Conservation (phyloP, 2,329 filamentous ascomycete genomes). For the Apiospora phragmitis region DNA sequence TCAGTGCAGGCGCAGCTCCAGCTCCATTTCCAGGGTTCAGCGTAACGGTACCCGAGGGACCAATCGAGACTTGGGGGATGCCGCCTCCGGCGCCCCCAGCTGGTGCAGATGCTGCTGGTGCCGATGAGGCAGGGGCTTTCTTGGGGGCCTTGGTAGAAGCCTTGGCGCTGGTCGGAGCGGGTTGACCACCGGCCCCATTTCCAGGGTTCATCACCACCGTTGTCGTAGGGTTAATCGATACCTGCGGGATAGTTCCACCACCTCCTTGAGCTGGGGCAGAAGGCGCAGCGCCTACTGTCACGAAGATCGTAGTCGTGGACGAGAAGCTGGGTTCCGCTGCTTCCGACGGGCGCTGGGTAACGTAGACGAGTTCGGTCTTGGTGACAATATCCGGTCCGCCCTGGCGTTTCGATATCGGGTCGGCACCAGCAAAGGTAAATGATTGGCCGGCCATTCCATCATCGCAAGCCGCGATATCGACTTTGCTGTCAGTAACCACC, state of each 20-base stretch:
- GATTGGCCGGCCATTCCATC: conserved; percentile 40
- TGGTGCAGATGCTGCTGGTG: background rate
- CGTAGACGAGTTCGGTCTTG: background rate
- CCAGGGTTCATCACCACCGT: conserved; percentile 11
- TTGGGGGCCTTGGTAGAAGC: background rate
- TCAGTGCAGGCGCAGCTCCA: background rate
- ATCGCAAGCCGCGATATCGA: conserved; percentile 46
- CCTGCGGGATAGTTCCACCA: conserved; percentile 13
- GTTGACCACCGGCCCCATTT: background rate
- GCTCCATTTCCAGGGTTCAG: conserved; percentile 2
- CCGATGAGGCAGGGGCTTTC: background rate
- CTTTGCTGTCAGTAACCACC: conserved; percentile 40
- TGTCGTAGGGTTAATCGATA: conserved; percentile 16
- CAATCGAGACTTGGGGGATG: background rate
- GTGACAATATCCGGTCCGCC: conserved; percentile 6
- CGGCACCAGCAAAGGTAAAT: conserved; percentile 35
- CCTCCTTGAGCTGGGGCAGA: background rate
- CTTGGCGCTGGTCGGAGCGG: background rate
- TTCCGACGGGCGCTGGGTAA: background rate
- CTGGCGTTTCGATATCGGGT: background rate
- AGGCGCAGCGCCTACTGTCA: conserved; percentile 9
- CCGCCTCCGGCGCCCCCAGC: background rate
- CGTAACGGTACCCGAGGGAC: background rate
- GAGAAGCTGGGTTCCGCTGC: conserved; percentile 9
- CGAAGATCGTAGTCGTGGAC: conserved; percentile 14